phyloP scores from a whole-genome alignment of 805 yeast genomes.

The Kockiozyma suomiensis region DNA sequence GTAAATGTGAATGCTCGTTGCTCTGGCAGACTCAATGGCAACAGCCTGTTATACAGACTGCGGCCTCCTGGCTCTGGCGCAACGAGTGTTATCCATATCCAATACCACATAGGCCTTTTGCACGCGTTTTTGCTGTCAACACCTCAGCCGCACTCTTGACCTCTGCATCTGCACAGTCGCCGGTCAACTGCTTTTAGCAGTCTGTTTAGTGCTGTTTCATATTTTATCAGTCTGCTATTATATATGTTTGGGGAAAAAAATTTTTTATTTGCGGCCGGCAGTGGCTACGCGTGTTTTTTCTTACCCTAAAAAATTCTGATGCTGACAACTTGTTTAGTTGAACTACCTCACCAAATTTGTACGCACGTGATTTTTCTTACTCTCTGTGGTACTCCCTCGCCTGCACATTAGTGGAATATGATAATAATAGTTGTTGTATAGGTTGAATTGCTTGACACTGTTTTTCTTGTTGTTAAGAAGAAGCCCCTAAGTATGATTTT shows the following conservation, averaged over 20 bases:
- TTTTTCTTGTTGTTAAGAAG: constrained; percentile 86
- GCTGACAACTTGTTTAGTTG: constrained; percentile 43
- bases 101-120: neutral
- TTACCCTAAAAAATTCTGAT: no score
- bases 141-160: neutral
- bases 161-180: neutral
- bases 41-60: no score
- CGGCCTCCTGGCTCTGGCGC: neutral
- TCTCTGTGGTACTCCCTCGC: constrained; percentile 7
- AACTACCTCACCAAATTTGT: constrained; percentile 81
- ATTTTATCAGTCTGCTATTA: neutral
- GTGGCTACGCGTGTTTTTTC: no score
- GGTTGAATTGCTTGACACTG: constrained; percentile 85
- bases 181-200: no score
- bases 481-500: constrained; percentile 69
- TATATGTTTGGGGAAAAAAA: no score
- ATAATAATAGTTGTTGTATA: constrained; percentile 21
- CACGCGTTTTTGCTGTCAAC: constrained; percentile 6
- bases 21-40: no score
- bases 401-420: neutral
- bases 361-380: constrained; percentile 38
- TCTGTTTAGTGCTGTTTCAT: neutral
- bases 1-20: no score
- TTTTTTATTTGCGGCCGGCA: no score
- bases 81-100: neutral